These are phyloP conservation scores for Pichia nanzhaoensis DNA, from an alignment of 805 yeast genomes.

Conservation along the genomic window DNA sequence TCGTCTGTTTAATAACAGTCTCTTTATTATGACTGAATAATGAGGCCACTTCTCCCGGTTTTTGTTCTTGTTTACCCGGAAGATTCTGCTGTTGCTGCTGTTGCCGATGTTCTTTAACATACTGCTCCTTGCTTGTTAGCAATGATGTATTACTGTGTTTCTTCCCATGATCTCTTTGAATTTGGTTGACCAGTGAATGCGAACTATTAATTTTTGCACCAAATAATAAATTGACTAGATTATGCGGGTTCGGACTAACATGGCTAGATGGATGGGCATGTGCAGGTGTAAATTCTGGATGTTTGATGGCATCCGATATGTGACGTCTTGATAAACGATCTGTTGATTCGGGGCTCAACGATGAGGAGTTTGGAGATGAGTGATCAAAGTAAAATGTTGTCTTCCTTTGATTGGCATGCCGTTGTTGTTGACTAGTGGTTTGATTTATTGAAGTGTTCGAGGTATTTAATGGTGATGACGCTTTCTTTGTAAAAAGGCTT, in stretches of 20 bases:
- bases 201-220: background rate
- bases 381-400: slow-evolving; percentile 6
- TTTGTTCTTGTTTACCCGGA: no score
- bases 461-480: background rate
- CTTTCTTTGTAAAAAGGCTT: background rate
- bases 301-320: background rate
- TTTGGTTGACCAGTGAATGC: slow-evolving; percentile 1
- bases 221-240: background rate
- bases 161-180: background rate
- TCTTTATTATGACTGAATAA: no score
- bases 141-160: no score
- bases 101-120: background rate
- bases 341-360: slow-evolving; percentile 4
- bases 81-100: background rate
- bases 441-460: background rate
- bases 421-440: background rate
- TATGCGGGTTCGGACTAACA: background rate
- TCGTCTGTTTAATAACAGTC: background rate
- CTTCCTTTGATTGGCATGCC: slow-evolving; percentile 1
- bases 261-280: no score
- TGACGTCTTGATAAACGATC: slow-evolving; percentile 7
- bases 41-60: no score
- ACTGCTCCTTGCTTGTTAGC: background rate
- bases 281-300: no score
- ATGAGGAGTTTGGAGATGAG: slow-evolving; percentile 10